phyloP scores from a whole-genome alignment of 192 early-diverging fungal species.

The Backusella australiensis region DNA sequence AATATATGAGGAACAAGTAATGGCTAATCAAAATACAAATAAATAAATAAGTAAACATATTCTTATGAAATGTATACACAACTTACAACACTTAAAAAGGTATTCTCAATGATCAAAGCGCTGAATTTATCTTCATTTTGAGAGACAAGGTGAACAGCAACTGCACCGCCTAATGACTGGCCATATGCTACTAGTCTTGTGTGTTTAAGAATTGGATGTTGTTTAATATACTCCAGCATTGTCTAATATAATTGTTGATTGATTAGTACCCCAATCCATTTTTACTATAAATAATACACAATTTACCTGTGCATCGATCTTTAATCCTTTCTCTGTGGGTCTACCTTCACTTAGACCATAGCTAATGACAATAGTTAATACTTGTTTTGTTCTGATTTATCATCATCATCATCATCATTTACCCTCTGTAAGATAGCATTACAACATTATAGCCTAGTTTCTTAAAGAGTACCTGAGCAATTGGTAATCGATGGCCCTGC shows the following conservation, averaged over 20 bases:
- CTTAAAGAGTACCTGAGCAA: slow-evolving; percentile 72
- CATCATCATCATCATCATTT: slow-evolving; percentile 13
- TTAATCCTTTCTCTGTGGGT: slow-evolving; percentile 83
- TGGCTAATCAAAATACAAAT: slow-evolving; percentile 45
- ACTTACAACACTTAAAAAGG: slow-evolving; percentile 81
- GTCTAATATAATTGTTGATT: slow-evolving; percentile 44
- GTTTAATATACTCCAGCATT: slow-evolving; percentile 78
- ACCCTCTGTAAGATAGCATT: slow-evolving; percentile 96
- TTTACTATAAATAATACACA: neutral
- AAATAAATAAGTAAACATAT: neutral
- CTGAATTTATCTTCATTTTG: slow-evolving; percentile 72
- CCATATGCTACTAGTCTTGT: slow-evolving; percentile 89
- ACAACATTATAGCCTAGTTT: slow-evolving; percentile 83
- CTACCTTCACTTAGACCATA: slow-evolving; percentile 42
- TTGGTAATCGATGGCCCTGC: slow-evolving; percentile 90
- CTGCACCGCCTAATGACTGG: slow-evolving; percentile 96
- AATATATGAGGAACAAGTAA: slow-evolving; percentile 85
- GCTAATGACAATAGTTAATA: neutral
- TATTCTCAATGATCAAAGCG: slow-evolving; percentile 92
- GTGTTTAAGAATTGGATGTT: slow-evolving; percentile 69
- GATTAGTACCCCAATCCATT: neutral
- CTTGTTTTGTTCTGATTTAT: neutral
- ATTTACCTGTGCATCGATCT: slow-evolving; percentile 79
- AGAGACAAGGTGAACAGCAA: slow-evolving; percentile 83
- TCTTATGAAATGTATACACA: neutral